phyloP scores from a whole-genome alignment of 495 filamentous ascomycete genomes.

The Geopyxis carbonaria region DNA sequence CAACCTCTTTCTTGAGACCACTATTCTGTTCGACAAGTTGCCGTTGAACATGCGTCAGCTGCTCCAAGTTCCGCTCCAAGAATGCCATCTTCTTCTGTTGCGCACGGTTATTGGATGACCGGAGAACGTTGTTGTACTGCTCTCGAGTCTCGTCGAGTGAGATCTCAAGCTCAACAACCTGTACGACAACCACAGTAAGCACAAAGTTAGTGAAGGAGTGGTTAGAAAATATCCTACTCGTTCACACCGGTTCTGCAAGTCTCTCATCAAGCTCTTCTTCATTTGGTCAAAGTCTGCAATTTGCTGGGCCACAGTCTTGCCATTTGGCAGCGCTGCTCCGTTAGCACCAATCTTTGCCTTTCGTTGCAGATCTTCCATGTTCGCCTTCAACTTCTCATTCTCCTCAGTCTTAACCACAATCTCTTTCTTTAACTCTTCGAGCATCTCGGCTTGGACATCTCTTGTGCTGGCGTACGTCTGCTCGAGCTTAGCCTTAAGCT shows the following conservation, averaged over 20 bases:
- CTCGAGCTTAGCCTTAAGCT: constrained; percentile 62
- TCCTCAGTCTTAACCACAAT: constrained; percentile 56
- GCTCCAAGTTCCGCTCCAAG: constrained; percentile 92
- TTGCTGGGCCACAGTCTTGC: constrained; percentile 93
- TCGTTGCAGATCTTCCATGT: constrained; percentile 59
- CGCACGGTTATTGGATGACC: constrained; percentile 86
- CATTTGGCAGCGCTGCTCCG: constrained; percentile 40
- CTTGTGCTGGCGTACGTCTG: constrained; percentile 57
- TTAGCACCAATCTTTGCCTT: constrained; percentile 45
- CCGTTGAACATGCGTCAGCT: constrained; percentile 88
- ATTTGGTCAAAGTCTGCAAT: constrained; percentile 96
- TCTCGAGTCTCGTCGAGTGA: constrained; percentile 90
- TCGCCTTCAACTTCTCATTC: constrained; percentile 53
- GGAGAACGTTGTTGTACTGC: constrained; percentile 95
- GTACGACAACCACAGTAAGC: background rate
- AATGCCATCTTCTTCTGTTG: constrained; percentile 99
- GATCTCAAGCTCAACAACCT: constrained; percentile 89
- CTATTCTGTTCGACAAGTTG: constrained; percentile 97
- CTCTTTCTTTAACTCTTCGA: constrained; percentile 55
- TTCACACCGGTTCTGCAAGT: constrained; percentile 95
- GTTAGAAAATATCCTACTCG: constrained; percentile 34
- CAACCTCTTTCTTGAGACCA: constrained; percentile 93
- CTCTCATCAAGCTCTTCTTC: constrained; percentile 99
- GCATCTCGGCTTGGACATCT: constrained; percentile 49
- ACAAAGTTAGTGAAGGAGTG: constrained; percentile 4